These are phyloP conservation scores for Theileria orientalis DNA, from an alignment of 169 alveolate genomes.

Conservation along the genomic window DNA sequence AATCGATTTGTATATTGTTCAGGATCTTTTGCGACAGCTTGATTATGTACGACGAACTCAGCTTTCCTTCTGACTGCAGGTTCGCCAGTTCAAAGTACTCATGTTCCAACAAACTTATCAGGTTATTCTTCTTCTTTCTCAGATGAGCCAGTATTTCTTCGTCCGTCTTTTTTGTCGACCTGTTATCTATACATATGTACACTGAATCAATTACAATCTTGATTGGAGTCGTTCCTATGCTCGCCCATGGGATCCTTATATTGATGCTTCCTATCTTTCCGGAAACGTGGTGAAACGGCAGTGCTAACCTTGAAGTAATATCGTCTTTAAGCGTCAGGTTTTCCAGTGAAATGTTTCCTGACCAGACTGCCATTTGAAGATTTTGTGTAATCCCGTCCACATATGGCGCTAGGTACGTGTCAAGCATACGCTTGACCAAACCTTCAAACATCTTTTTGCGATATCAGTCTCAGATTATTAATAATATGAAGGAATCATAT, in stretches of 20 bases:
- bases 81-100: conserved; percentile 59
- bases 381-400: conserved; percentile 82
- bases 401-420: conserved; percentile 83
- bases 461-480: not conserved
- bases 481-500: conserved; percentile 4
- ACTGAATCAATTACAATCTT: conserved; percentile 74
- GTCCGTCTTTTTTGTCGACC: conserved; percentile 70
- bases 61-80: conserved; percentile 46
- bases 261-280: conserved; percentile 79
- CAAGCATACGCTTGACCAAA: conserved; percentile 79
- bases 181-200: conserved; percentile 73
- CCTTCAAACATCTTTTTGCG: conserved; percentile 77
- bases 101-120: conserved; percentile 36
- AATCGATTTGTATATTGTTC: conserved; percentile 78
- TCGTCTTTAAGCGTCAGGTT: conserved; percentile 78
- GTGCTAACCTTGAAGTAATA: conserved; percentile 71
- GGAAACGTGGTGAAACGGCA: conserved; percentile 69
- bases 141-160: conserved; percentile 68
- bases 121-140: conserved; percentile 64
- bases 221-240: conserved; percentile 79
- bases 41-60: conserved; percentile 74
- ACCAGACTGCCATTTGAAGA: conserved; percentile 84
- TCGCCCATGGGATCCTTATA: conserved; percentile 81
- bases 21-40: conserved; percentile 76
- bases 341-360: conserved; percentile 80